Evolutionary conservation across 2,329 filamentous ascomycete genomes (phyloP).

Genomic region (Aspergillus brasiliensis): DNA sequence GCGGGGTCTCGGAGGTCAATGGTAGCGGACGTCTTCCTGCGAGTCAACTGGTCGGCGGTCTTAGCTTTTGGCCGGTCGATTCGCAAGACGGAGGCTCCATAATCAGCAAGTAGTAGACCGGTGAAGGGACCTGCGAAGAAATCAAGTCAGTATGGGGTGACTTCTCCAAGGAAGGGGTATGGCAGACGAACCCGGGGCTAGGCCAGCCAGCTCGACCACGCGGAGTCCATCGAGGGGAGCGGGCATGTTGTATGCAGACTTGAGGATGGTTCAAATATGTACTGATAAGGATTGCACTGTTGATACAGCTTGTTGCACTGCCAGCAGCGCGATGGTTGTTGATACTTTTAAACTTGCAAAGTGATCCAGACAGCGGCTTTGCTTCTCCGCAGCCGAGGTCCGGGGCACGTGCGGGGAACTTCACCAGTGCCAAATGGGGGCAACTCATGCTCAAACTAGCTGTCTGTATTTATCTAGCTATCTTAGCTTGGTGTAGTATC

Average conservation of each 20-base stretch:
- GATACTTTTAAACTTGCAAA: too few relatives aligned
- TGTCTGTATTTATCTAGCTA: too few relatives aligned
- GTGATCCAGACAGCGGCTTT: not conserved
- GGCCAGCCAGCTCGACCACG: constrained; percentile 68
- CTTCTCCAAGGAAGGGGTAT: not conserved
- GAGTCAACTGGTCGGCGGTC: constrained; percentile 72
- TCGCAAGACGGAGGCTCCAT: constrained; percentile 83
- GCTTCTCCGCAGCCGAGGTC: constrained; percentile 26
- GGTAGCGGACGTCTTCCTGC: constrained; percentile 77
- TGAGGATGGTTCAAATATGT: not conserved
- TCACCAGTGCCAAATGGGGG: too few relatives aligned
- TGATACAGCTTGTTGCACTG: not conserved
- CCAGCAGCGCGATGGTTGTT: not conserved
- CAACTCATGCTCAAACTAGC: too few relatives aligned
- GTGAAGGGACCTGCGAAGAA: constrained; percentile 73
- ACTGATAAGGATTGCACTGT: not conserved
- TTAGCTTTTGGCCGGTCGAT: constrained; percentile 66
- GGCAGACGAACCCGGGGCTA: constrained; percentile 61
- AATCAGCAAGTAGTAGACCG: constrained; percentile 84
- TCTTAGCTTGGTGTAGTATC: too few relatives aligned
- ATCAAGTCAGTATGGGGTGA: not conserved
- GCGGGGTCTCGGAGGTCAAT: constrained; percentile 72
- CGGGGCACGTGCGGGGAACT: constrained; percentile 25
- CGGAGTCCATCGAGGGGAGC: constrained; percentile 58
- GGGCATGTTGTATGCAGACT: constrained; percentile 17